phyloP scores from a whole-genome alignment of 129 eudicot genomes.

The Tanacetum coccineum region DNA sequence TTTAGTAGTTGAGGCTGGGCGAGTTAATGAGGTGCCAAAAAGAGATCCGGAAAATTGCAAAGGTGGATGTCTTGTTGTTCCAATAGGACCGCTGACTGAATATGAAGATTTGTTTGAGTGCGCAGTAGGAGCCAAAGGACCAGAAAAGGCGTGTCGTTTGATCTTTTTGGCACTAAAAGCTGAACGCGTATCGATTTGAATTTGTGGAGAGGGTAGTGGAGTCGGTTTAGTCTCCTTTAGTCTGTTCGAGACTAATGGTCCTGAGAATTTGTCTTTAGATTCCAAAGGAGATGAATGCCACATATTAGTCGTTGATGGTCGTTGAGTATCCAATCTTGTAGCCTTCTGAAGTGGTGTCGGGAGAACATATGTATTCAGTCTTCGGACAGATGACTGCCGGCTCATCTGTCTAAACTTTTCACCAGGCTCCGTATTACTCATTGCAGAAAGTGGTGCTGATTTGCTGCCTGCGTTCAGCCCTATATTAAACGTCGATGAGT shows the following conservation, averaged over 20 bases:
- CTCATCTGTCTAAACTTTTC: conserved; percentile 25
- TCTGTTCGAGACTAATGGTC: neutral
- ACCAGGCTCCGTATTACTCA: conserved; percentile 33
- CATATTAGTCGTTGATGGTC: conserved; percentile 34
- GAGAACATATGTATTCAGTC: conserved; percentile 54
- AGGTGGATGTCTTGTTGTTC: conserved; percentile 30
- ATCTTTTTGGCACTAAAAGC: neutral
- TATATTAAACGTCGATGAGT: conserved; percentile 35
- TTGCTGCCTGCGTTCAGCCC: conserved; percentile 43
- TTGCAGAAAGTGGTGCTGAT: conserved; percentile 68
- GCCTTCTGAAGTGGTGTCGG: conserved; percentile 58
- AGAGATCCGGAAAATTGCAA: conserved; percentile 19
- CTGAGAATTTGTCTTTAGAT: conserved; percentile 23
- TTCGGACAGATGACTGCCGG: conserved; percentile 40
- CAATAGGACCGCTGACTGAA: conserved; percentile 10
- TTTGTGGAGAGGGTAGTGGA: conserved; percentile 39
- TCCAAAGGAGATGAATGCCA: conserved; percentile 65
- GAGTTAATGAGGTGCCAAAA: neutral
- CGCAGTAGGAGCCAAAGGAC: conserved; percentile 6
- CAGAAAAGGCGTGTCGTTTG: conserved; percentile 30
- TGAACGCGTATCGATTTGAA: neutral
- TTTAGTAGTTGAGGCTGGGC: too few species aligned
- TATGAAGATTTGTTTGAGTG: too few species aligned
- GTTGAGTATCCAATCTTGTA: neutral
- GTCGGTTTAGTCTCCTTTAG: conserved; percentile 10